Evolutionary conservation across 306 rosid species (phyloP).

Genomic region (Trichosanthes cucumerina): DNA sequence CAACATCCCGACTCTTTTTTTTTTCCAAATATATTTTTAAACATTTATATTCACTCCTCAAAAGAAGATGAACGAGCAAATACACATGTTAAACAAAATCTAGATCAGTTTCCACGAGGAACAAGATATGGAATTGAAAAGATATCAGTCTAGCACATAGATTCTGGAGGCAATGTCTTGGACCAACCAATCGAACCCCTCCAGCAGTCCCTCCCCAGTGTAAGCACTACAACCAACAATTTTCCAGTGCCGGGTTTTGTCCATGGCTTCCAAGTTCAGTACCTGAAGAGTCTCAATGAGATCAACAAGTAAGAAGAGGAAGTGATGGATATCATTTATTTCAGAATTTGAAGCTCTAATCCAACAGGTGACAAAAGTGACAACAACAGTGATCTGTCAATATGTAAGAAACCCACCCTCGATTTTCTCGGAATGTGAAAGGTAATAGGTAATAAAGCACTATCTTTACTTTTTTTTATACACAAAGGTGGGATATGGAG

Average conservation of each 20-base stretch:
- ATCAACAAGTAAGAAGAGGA: neutral
- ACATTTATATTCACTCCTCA: neutral
- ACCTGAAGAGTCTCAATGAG: constrained; percentile 33
- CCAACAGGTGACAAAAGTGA: neutral
- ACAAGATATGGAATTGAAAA: neutral
- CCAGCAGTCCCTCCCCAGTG: constrained; percentile 70
- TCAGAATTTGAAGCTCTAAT: neutral
- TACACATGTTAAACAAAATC: neutral
- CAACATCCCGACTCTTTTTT: neutral
- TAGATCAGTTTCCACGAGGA: neutral
- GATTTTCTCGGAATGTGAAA: neutral
- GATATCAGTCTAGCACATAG: constrained; percentile 39
- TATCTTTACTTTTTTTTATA: too few relatives aligned
- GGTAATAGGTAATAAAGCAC: too few relatives aligned
- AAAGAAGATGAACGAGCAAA: neutral
- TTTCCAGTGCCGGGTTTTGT: constrained; percentile 64
- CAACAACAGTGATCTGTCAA: neutral
- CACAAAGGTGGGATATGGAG: too few relatives aligned
- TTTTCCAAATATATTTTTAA: neutral
- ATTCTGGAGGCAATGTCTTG: constrained; percentile 80
- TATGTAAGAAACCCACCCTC: neutral
- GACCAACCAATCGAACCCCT: constrained; percentile 86
- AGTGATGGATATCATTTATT: neutral
- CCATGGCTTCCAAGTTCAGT: constrained; percentile 70
- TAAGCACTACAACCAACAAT: constrained; percentile 79